A percentile compares a stretch with the other conserved stretches of the same genome.
Evolutionary conservation across 805 yeast species (phyloP).

Genomic region (Candida qinlingensis): DNA sequence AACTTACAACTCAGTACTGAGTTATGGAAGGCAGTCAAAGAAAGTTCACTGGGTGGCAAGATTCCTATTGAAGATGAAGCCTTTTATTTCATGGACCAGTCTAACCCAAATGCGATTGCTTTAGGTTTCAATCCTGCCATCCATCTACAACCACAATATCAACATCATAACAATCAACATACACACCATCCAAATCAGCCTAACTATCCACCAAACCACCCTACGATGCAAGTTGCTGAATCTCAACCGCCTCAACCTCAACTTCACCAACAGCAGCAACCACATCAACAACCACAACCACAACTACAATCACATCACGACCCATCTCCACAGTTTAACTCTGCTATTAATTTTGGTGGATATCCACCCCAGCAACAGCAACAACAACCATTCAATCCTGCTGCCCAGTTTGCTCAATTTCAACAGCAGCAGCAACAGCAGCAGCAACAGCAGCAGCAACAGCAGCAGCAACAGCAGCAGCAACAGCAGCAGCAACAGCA

Average conservation of each 20-base stretch:
- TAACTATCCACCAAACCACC: too few relatives aligned
- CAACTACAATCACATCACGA: too few relatives aligned
- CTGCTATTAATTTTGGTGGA: background rate
- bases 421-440: background rate
- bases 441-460: background rate
- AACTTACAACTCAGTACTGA: conserved; percentile 41
- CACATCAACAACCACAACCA: background rate
- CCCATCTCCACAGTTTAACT: background rate
- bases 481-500: background rate
- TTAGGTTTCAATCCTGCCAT: conserved; percentile 16
- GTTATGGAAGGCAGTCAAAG: conserved; percentile 52
- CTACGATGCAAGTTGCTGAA: too few relatives aligned
- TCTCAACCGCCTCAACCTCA: too few relatives aligned
- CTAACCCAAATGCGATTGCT: conserved; percentile 18
- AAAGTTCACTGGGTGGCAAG: conserved; percentile 55
- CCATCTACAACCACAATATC: conserved; percentile 14
- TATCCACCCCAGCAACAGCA: background rate
- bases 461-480: background rate
- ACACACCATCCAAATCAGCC: background rate
- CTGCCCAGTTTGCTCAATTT: background rate
- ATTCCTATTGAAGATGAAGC: conserved; percentile 44
- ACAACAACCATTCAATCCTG: background rate
- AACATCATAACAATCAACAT: conserved; percentile 2
- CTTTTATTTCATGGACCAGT: conserved; percentile 39
- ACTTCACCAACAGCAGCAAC: background rate